Evolutionary conservation across 768 basidiomycete genomes (phyloP).

Genomic region (Lepiota brunneoincarnata): DNA sequence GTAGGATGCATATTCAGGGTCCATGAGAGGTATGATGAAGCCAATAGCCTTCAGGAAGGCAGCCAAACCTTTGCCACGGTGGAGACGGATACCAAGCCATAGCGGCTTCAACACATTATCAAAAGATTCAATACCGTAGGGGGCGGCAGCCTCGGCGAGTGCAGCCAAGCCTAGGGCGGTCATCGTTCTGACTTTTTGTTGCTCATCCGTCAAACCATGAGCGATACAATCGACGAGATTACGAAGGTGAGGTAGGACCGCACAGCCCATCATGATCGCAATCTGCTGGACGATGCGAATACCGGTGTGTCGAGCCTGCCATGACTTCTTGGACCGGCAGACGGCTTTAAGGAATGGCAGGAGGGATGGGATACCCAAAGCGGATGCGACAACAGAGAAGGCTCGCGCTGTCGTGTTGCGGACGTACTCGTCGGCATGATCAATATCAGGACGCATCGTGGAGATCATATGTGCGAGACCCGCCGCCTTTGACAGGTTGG

Average conservation of each 20-base stretch:
- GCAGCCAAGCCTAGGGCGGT: constrained; percentile 90
- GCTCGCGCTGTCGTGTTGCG: constrained; percentile 99
- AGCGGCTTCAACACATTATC: constrained; percentile 95
- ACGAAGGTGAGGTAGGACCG: constrained; percentile 93
- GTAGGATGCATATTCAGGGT: constrained; percentile 98
- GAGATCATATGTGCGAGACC: constrained; percentile 99
- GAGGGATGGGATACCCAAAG: constrained; percentile 94
- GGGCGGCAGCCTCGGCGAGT: constrained; percentile 94
- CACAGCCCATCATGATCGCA: constrained; percentile 99
- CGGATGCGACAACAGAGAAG: constrained; percentile 98
- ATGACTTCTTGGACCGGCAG: constrained; percentile 98
- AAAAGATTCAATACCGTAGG: constrained; percentile 99
- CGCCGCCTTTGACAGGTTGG: constrained; percentile 96
- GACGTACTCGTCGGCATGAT: constrained; percentile 98
- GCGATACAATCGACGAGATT: constrained; percentile 97
- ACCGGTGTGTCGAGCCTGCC: constrained; percentile 99
- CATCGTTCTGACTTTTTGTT: constrained; percentile 96
- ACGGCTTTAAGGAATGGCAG: constrained; percentile 99
- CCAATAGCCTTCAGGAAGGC: constrained; percentile 98
- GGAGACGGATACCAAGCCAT: constrained; percentile 91
- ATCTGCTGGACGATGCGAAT: constrained; percentile 99
- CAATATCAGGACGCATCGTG: constrained; percentile 99
- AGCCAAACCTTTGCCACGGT: constrained; percentile 92
- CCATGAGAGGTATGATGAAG: constrained; percentile 99
- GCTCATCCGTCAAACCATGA: constrained; percentile 88